Base-by-base conservation (phyloP, 2,329 filamentous ascomycete species). In the Venturia pyrina region DNA sequence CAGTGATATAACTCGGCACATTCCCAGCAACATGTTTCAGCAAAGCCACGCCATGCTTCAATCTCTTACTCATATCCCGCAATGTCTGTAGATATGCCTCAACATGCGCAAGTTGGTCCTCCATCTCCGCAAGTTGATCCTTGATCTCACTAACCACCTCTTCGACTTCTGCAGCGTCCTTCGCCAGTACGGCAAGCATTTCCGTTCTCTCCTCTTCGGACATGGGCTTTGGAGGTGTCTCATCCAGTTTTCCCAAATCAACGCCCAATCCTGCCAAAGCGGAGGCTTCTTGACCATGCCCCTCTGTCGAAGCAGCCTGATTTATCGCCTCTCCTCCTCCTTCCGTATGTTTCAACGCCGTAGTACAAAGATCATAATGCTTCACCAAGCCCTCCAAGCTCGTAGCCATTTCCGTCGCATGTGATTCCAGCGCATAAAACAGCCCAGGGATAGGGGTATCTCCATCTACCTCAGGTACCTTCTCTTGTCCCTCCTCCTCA, bases 341-440 rank as follows among this genome's bases (percentile, higher is more conserved):
- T 78, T 96, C 92, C 3, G 93, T 97, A 63, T 93, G 91, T 67
- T 92, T 90, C 56, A 97, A 88, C 0, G 93, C 93, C 0, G 89
- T 93, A 17, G 96, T 90, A 75, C 93, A 97, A 69, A 96, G 85
- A 75, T 98, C 93, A 74, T 96, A 97, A 77, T 98, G 93, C 34
- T 84, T 85, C 8, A 91, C 92, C 4, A 98, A 80, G 0, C 89
- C 91, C 66, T 91, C 85, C 1, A 98, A 84, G 5, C 91, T 83
- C 66, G 88, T 83, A 5, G 93, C 93, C 87, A 96, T 93, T 71
- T 88, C 86, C 68, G 90, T 87, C 0, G 93, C 93, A 70, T 93
- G 87, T 17, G 81, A 81, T 69, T 93, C 87, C 44, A 96, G 82
- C 2, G 75, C 73, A 64, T 77, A 77, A 68, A 83, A 82, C 48